phyloP scores from a whole-genome alignment of 768 basidiomycete genomes.

The Suillus luteus region DNA sequence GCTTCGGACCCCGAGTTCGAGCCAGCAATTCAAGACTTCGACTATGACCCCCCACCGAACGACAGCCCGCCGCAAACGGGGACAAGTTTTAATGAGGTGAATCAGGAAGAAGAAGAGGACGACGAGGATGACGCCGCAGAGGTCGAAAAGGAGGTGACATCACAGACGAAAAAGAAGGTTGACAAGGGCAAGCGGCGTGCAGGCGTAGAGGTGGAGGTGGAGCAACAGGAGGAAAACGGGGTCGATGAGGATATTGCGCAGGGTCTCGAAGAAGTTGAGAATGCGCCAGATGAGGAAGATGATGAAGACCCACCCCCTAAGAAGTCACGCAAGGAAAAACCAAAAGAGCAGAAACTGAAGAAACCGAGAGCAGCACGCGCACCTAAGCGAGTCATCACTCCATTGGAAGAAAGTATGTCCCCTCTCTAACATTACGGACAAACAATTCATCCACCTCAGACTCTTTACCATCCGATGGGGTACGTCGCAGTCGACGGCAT shows the following conservation, averaged over 20 bases:
- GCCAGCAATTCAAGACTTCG: slow-evolving; percentile 32
- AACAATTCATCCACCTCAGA: slow-evolving; percentile 18
- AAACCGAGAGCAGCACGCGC: slow-evolving; percentile 26
- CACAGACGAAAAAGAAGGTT: slow-evolving; percentile 24
- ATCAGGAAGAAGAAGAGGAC: slow-evolving; percentile 50
- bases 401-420: slow-evolving; percentile 29
- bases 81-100: slow-evolving; percentile 50
- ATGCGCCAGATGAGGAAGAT: slow-evolving; percentile 55
- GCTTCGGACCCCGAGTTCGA: slow-evolving; percentile 29
- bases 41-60: slow-evolving; percentile 23
- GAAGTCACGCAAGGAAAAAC: slow-evolving; percentile 28
- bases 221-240: slow-evolving; percentile 25
- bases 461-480: slow-evolving; percentile 41
- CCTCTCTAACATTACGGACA: not conserved
- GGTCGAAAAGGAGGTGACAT: slow-evolving; percentile 35
- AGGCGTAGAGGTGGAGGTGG: slow-evolving; percentile 20
- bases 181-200: slow-evolving; percentile 47
- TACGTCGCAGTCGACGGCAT: slow-evolving; percentile 71
- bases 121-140: slow-evolving; percentile 35
- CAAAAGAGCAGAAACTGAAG: slow-evolving; percentile 31
- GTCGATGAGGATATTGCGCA: slow-evolving; percentile 46
- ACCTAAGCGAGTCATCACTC: slow-evolving; percentile 22
- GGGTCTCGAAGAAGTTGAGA: slow-evolving; percentile 47
- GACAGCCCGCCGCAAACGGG: slow-evolving; percentile 31
- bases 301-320: slow-evolving; percentile 32